Percentiles rank a stretch among this genome's conserved stretches.
Conservation (phyloP, 2,329 filamentous ascomycete genomes). For the Aspergillus pseudoterreus region DNA sequence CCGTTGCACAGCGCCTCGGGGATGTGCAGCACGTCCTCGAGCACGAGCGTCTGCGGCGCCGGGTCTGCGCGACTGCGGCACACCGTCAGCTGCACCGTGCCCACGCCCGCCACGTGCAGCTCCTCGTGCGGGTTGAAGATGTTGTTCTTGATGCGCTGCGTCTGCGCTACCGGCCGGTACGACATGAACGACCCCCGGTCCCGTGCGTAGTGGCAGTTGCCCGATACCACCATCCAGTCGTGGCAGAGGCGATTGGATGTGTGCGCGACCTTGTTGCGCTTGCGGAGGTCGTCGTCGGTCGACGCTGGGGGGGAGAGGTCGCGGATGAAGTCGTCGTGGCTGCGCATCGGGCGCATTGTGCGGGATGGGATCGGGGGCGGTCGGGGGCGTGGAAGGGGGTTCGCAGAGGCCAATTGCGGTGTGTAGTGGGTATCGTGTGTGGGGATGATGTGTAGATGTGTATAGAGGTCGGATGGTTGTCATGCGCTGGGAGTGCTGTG, state of each 20-base stretch:
- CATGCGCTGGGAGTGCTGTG: too few relatives aligned
- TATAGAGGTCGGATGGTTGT: too few relatives aligned
- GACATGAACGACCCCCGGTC: conserved; percentile 28
- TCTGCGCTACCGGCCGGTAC: conserved; percentile 23
- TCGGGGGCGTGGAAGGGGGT: not conserved
- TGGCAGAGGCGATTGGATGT: conserved; percentile 37
- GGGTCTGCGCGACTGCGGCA: conserved; percentile 16
- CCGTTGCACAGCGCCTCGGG: conserved; percentile 33
- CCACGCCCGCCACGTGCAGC: conserved; percentile 28
- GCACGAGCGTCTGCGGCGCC: conserved; percentile 19
- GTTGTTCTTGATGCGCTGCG: conserved; percentile 15
- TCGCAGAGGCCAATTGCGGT: not conserved
- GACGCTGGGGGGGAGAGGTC: not conserved
- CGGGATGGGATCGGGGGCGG: not conserved
- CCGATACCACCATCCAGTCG: conserved; percentile 27
- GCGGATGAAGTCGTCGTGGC: conserved; percentile 7
- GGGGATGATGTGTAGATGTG: not conserved
- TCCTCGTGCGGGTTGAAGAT: conserved; percentile 21
- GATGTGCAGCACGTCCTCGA: conserved; percentile 34
- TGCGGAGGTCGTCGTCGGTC: conserved; percentile 5
- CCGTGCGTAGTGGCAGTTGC: conserved; percentile 32
- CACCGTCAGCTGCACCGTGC: conserved; percentile 29
- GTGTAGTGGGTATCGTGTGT: not conserved
- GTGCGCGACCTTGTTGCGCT: conserved; percentile 10
- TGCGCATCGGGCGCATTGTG: conserved; percentile 5